phyloP scores from a whole-genome alignment of 164 flowering plant genomes.

The Platanus orientalis region DNA sequence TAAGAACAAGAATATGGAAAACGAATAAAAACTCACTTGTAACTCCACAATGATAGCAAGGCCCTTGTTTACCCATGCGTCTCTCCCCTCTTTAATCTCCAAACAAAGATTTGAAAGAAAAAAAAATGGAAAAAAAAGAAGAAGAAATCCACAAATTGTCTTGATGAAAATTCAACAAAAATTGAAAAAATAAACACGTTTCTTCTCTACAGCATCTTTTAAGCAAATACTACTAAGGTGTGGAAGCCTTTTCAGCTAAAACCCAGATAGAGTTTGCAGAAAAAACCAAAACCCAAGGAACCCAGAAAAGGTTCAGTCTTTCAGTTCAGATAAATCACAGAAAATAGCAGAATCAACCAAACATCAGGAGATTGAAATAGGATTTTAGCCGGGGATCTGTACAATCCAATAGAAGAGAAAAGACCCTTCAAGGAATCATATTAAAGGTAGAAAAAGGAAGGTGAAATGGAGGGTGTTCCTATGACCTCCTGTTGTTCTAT shows the following conservation, averaged over 20 bases:
- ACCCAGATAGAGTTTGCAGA: constrained; percentile 37
- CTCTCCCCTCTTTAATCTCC: constrained; percentile 16
- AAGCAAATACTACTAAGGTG: constrained; percentile 14
- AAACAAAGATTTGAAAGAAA: constrained; percentile 4
- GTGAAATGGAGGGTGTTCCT: constrained; percentile 27
- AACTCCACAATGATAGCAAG: constrained; percentile 98
- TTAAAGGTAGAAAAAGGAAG: constrained; percentile 45
- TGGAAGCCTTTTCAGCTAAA: constrained; percentile 16
- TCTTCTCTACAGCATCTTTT: constrained; percentile 16
- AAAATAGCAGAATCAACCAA: constrained; percentile 15
- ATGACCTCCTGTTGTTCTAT: constrained; percentile 28
- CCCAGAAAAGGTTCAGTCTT: constrained; percentile 31
- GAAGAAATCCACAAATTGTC: constrained; percentile 7
- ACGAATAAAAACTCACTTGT: constrained; percentile 77
- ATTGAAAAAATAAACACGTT: neutral
- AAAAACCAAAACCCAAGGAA: constrained; percentile 15
- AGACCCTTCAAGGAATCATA: constrained; percentile 52
- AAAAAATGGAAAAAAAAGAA: constrained; percentile 9
- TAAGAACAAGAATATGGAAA: constrained; percentile 20
- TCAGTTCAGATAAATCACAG: constrained; percentile 20
- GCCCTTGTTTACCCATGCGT: constrained; percentile 92
- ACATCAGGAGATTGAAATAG: constrained; percentile 26
- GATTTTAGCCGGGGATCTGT: constrained; percentile 38
- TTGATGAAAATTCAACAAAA: constrained; percentile 2
- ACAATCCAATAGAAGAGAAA: constrained; percentile 45